These are phyloP conservation scores for Actinomucor elegans DNA, from an alignment of 371 early-diverging fungal species.

Conservation along the genomic window DNA sequence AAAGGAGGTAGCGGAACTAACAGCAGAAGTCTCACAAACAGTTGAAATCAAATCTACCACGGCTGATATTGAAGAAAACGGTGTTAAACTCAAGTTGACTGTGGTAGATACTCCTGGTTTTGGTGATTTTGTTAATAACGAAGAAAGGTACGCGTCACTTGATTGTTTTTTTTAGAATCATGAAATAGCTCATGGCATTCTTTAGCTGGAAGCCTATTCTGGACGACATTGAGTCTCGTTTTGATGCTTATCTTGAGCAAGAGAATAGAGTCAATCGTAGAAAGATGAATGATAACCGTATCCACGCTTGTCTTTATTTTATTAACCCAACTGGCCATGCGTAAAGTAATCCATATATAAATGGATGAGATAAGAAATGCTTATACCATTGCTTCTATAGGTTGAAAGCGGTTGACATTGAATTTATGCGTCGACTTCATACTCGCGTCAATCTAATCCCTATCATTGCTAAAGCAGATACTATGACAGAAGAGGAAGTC, in stretches of 20 bases:
- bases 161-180: background rate
- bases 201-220: constrained; percentile 92
- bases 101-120: constrained; percentile 95
- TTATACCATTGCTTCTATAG: too few relatives aligned
- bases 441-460: constrained; percentile 97
- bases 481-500: constrained; percentile 94
- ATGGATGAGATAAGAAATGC: too few relatives aligned
- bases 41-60: constrained; percentile 93
- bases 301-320: constrained; percentile 98
- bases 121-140: constrained; percentile 96
- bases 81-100: constrained; percentile 91
- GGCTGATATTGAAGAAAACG: constrained; percentile 86
- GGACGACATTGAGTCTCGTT: constrained; percentile 93
- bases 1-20: constrained; percentile 77
- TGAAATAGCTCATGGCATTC: background rate
- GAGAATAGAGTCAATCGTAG: constrained; percentile 88
- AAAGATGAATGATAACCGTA: constrained; percentile 85
- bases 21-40: constrained; percentile 87
- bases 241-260: constrained; percentile 92
- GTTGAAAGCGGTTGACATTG: constrained; percentile 91
- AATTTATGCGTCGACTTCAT: constrained; percentile 93
- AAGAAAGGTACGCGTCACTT: constrained; percentile 64
- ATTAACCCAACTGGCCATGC: constrained; percentile 95
- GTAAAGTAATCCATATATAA: constrained; percentile 35
- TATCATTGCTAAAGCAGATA: constrained; percentile 98